Base-by-base conservation (phyloP, 371 early-diverging fungal species). In the Haplosporangium sp. region DNA sequence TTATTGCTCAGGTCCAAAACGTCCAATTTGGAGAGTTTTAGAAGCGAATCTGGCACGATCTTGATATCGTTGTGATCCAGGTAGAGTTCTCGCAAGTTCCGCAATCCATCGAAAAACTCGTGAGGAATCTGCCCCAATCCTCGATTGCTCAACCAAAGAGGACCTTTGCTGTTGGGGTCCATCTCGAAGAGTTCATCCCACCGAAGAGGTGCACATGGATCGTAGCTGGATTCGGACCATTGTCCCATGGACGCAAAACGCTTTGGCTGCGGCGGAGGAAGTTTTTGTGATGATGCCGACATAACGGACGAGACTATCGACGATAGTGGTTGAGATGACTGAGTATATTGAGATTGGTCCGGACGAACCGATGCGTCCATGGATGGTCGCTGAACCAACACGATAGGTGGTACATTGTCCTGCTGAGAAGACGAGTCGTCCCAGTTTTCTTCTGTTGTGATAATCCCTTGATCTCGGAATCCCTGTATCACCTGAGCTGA, bases 1-100 rank as follows among this genome's bases (percentile, higher is more conserved):
- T 82, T 90, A 23, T 74, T 73, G 58, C 83, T 81, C 47, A 90
- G 64, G 55, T 90, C 87, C 18, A 90, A 65, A 5, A 64, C 62
- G 48, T 80, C 68, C 50, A 90, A 74, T 57, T 87, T 87, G 8
- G 67, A 43, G 10, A 90, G 81, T 41, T 84, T 82, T 51, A 82
- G 59, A 23, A 82, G 61, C 6, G 81, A 81, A 20, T 82, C 82
- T 0, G 82, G 82, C 8, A 82, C 75, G 37, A 81, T 69, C 21
- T 81, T 71, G 52, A 82, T 72, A 55, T 75, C 73, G 56, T 82
- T 82, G 21, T 74, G 72, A 18, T 82, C 82, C 64, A 82, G 56
- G 51, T 82, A 82, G 4, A 82, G 65, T 53, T 75, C 81, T 10
- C 81, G 36, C 36, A 82, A 29, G 52, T 76, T 82, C 37, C 73